A percentile compares a stretch with the other conserved stretches of the same genome.
Evolutionary conservation across 306 rosid species (phyloP).

Genomic region (Prunus mume): DNA sequence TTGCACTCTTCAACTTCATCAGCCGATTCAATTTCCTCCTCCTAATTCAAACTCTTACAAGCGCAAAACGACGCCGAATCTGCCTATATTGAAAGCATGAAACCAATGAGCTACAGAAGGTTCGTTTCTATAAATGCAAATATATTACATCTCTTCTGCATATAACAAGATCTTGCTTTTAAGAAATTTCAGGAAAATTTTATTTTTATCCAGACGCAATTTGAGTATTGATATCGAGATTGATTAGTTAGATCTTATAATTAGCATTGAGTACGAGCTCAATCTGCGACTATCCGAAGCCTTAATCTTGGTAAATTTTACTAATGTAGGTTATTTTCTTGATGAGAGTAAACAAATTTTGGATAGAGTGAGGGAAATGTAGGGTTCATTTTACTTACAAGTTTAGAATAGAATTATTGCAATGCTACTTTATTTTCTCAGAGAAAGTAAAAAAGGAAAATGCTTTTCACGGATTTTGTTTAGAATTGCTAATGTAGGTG

Average conservation of each 20-base stretch:
- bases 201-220: background rate
- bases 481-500: background rate
- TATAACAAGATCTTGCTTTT: conserved; percentile 8
- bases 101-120: conserved; percentile 86
- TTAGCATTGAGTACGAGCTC: background rate
- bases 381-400: background rate
- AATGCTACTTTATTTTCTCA: background rate
- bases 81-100: background rate
- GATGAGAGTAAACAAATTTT: background rate
- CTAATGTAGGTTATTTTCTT: background rate
- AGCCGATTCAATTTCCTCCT: background rate
- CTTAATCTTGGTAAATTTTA: background rate
- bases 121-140: conserved; percentile 15
- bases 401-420: background rate
- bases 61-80: conserved; percentile 12
- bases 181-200: background rate
- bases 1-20: background rate
- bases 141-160: background rate
- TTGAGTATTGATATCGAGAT: background rate
- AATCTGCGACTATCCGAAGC: background rate
- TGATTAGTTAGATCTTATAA: background rate
- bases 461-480: background rate
- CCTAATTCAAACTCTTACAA: background rate
- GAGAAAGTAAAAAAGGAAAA: background rate
- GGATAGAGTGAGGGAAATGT: background rate